Percentiles rank a stretch among this genome's conserved stretches.
phyloP scores from a whole-genome alignment of 2,329 filamentous ascomycete species.

The Clonostachys solani region DNA sequence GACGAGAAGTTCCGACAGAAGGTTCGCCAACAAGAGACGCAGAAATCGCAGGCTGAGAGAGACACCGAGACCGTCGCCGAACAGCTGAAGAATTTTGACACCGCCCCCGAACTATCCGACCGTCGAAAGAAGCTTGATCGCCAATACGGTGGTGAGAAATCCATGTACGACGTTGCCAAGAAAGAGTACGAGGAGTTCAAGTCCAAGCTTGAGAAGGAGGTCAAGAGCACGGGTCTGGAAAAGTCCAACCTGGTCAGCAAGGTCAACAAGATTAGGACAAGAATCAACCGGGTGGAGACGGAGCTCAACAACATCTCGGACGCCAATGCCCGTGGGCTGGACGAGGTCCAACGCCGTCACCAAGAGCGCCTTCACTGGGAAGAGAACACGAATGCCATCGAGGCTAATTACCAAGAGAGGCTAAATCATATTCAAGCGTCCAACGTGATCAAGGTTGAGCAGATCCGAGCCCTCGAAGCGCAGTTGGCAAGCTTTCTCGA shows the following conservation, averaged over 20 bases:
- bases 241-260: constrained; percentile 60
- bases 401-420: constrained; percentile 39
- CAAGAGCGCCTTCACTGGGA: constrained; percentile 45
- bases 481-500: constrained; percentile 21
- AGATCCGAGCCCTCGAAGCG: constrained; percentile 19
- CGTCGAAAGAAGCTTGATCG: constrained; percentile 52
- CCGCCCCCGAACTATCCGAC: constrained; percentile 57
- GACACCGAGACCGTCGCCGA: constrained; percentile 53
- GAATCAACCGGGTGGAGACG: constrained; percentile 68
- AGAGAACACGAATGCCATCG: constrained; percentile 37
- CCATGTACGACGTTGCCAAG: constrained; percentile 54
- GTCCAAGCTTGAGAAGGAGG: constrained; percentile 55
- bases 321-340: constrained; percentile 61
- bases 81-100: constrained; percentile 57
- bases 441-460: constrained; percentile 21
- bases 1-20: constrained; percentile 76
- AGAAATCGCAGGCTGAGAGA: constrained; percentile 61
- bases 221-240: constrained; percentile 61
- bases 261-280: constrained; percentile 66
- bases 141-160: constrained; percentile 49
- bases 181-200: constrained; percentile 55
- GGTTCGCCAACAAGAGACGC: constrained; percentile 69
- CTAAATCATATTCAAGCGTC: constrained; percentile 30
- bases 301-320: constrained; percentile 68
- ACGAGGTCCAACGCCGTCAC: constrained; percentile 57